Conservation (phyloP, 805 yeast species). For the Candida khao-thaluensis region DNA sequence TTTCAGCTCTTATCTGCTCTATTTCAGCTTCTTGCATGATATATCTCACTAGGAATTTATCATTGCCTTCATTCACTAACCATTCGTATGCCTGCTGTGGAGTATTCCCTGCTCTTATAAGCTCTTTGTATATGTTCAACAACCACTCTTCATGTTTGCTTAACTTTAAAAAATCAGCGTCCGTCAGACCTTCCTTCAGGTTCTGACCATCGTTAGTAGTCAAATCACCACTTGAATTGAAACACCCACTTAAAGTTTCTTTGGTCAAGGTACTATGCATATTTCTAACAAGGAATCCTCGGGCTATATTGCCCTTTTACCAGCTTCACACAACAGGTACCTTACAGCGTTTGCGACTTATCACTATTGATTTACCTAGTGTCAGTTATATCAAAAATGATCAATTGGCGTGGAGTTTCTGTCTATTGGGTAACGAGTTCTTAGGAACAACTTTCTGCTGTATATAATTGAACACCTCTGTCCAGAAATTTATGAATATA, state of each 20-base stretch:
- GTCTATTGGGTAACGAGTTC: slow-evolving; percentile 1
- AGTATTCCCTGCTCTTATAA: not conserved
- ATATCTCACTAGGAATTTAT: not conserved
- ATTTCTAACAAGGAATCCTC: not conserved
- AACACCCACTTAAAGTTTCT: not conserved
- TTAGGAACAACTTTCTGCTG: not conserved
- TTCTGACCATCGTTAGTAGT: not conserved
- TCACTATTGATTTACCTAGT: slow-evolving; percentile 1
- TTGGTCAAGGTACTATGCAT: not conserved
- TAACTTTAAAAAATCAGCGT: not conserved
- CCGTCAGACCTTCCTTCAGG: not conserved
- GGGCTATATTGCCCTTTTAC: not conserved
- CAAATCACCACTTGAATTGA: not conserved
- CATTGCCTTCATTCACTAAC: not conserved
- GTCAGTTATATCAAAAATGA: not conserved
- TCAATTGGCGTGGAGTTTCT: slow-evolving; percentile 1
- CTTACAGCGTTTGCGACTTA: too few relatives aligned
- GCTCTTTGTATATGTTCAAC: slow-evolving; percentile 1
- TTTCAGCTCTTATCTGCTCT: not conserved
- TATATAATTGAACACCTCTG: not conserved
- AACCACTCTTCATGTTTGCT: not conserved
- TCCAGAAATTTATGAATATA: slow-evolving; percentile 1
- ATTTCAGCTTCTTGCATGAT: not conserved
- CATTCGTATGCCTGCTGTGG: not conserved
- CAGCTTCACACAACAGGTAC: not conserved